Conservation (phyloP, 176 grass and related monocot genomes). For the Aegilops sharonensis region DNA sequence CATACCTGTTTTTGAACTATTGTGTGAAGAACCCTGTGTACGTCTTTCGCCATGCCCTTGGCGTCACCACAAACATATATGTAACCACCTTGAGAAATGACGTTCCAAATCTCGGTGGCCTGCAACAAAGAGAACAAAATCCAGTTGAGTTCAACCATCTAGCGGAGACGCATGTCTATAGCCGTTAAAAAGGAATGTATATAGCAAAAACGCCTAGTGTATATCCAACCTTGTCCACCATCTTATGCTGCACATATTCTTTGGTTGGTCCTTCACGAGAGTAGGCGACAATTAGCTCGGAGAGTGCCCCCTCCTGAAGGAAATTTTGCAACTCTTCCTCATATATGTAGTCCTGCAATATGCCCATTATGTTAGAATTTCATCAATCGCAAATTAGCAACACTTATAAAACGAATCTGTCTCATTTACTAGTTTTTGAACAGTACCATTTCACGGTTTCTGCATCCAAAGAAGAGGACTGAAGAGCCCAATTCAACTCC, state of each 20-base stretch:
- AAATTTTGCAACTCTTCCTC: constrained; percentile 88
- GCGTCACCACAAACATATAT: constrained; percentile 96
- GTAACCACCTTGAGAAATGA: constrained; percentile 71
- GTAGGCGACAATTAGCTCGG: constrained; percentile 81
- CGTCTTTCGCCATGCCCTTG: constrained; percentile 94
- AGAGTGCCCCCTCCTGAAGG: constrained; percentile 57
- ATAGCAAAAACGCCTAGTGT: neutral
- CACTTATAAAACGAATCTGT: neutral
- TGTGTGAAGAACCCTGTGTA: constrained; percentile 82
- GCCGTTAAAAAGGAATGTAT: too few relatives aligned
- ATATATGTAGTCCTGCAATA: constrained; percentile 86
- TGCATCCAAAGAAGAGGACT: constrained; percentile 92
- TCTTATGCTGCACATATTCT: constrained; percentile 99
- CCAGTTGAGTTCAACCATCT: constrained; percentile 5
- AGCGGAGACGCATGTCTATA: neutral
- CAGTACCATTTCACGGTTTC: constrained; percentile 82
- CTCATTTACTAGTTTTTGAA: neutral
- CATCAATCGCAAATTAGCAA: neutral
- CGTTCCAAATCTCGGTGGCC: constrained; percentile 75
- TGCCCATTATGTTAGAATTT: constrained; percentile 14
- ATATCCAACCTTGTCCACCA: constrained; percentile 68
- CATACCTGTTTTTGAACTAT: constrained; percentile 86
- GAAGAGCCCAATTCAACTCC: constrained; percentile 66
- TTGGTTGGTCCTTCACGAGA: constrained; percentile 75
- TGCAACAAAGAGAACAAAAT: constrained; percentile 36